Evolutionary conservation across 164 flowering plant species (phyloP), one percentile per base, ranked within the genome.

Genomic region (Liriodendron chinense): DNA sequence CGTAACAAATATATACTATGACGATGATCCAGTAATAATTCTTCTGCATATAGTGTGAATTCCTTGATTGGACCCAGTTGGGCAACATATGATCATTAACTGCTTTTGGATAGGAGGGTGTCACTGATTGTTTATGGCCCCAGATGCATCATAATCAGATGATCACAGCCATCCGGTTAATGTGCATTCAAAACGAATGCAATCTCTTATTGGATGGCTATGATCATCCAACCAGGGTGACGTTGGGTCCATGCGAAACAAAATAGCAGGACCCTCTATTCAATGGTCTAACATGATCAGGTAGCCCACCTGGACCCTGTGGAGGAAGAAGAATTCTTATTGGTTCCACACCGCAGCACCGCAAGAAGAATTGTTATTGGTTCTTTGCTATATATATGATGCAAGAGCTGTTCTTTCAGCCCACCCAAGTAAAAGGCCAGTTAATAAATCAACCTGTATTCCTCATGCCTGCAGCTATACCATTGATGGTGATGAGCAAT

Each of bases 391-490:
- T 53, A 53, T 53, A 12, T n/a, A n/a, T n/a, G n/a, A 12, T 12
- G 59, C 59, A 63, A n/a, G 47, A 67, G 12, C 47, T 67, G 9
- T 26, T 67, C 47, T 67, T 67, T 28, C 47, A 67, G 20, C 43
- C 3, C 22, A 64, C 22, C 25, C 21, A 66, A 25, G 18, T 3
- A 10, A 53, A 53, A 53, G 59, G 18, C 59, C 9, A 16, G 59
- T 53, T 12, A 53, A 2, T 5, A 26, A 14, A 68, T 86, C 85
- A 94, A 78, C 98, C 98, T 24, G 98, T 95, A 84, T 95, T 95
- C 82, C 93, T 92, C 98, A 93, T 95, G 68, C 98, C 98, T 68
- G 98, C 97, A 64, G 98, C 98, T 75, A 95, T 95, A 20, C 98
- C 98, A 80, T 95, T 95, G 20, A 95, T 91, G 28, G 97, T 95